Base-by-base conservation (phyloP, 1,284 basidiomycete genomes). In the Coriolopsis trogii region DNA sequence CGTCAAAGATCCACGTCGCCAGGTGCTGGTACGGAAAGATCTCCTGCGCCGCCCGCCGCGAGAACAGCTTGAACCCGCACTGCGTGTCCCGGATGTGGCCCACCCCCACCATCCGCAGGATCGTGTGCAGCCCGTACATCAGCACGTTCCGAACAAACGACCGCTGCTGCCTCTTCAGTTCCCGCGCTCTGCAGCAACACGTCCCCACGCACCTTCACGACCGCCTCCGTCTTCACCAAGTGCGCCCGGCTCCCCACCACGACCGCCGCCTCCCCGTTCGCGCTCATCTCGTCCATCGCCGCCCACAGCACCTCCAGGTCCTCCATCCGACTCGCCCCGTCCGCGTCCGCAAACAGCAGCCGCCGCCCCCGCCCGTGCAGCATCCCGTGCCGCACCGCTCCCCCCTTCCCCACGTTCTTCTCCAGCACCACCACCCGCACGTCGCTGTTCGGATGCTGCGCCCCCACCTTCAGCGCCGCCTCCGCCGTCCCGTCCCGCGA, bases 41-140 rank as follows among this genome's bases (percentile, higher is more conserved):
- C 48, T 81, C 78, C 41, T 77, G 80, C 7, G 93, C 93, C 0
- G 93, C 87, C 5, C 77, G 67, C 2, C 93, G 89, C 6, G 93
- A 85, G 70, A 93, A 93, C 18, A 95, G 82, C 71, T 98, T 97
- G 84, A 98, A 98, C 31, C 95, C 95, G 67, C 95, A 97, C 69
- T 97, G 95, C 18, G 95, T 98, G 73, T 97, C 95, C 28, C 88
- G 83, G 59, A 97, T 91, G 63, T 92, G 86, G 5, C 87, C 86
- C 3, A 94, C 91, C 29, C 93, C 93, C 31, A 95, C 83, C 46
- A 94, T 80, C 26, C 87, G 83, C 8, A 92, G 81, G 67, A 92
- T 87, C 39, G 85, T 83, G 69, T 97, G 95, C 55, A 98, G 83
- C 10, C 84, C 85, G 63, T 95, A 89, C 95, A 97, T 97, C 55